Evolutionary conservation across 1,284 basidiomycete species (phyloP).

Genomic region (Trametes versicolor): DNA sequence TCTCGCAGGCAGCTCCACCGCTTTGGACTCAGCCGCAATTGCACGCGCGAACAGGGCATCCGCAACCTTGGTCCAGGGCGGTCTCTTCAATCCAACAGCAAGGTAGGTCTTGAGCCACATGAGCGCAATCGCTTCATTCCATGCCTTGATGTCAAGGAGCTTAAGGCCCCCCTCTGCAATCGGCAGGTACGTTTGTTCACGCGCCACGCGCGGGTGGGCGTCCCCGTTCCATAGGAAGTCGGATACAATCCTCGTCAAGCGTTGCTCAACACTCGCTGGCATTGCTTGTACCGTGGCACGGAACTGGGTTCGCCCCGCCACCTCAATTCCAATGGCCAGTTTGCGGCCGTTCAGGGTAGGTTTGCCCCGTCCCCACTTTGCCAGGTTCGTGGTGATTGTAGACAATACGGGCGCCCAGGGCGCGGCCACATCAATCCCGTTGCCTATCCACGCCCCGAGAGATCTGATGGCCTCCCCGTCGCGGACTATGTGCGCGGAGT

Average conservation of each 20-base stretch:
- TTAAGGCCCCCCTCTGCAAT: slow-evolving; percentile 32
- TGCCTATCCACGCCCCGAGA: too few species aligned
- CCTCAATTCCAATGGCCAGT: slow-evolving; percentile 33
- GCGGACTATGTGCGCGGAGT: too few species aligned
- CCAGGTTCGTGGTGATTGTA: neutral
- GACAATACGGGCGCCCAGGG: too few species aligned
- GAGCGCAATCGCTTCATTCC: slow-evolving; percentile 40
- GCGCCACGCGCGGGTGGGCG: too few species aligned
- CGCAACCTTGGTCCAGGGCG: slow-evolving; percentile 26
- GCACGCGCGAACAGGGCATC: neutral
- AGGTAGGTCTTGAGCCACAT: slow-evolving; percentile 38
- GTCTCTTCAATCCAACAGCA: slow-evolving; percentile 16
- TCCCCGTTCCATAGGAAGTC: neutral
- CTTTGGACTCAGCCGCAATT: neutral
- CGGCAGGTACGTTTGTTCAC: too few species aligned
- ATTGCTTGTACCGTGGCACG: slow-evolving; percentile 31
- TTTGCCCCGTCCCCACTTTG: slow-evolving; percentile 30
- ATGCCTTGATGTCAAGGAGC: slow-evolving; percentile 32
- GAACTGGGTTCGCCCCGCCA: slow-evolving; percentile 31
- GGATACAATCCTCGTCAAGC: neutral
- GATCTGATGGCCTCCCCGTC: too few species aligned
- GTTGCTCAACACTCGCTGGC: slow-evolving; percentile 24
- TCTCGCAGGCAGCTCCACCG: neutral
- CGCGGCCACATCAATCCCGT: too few species aligned
- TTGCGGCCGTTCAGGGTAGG: slow-evolving; percentile 33